A percentile compares a stretch with the other conserved stretches of the same genome.
These are phyloP conservation scores for Reutealis trisperma DNA, from an alignment of 345 rosid species.

Conservation along the genomic window DNA sequence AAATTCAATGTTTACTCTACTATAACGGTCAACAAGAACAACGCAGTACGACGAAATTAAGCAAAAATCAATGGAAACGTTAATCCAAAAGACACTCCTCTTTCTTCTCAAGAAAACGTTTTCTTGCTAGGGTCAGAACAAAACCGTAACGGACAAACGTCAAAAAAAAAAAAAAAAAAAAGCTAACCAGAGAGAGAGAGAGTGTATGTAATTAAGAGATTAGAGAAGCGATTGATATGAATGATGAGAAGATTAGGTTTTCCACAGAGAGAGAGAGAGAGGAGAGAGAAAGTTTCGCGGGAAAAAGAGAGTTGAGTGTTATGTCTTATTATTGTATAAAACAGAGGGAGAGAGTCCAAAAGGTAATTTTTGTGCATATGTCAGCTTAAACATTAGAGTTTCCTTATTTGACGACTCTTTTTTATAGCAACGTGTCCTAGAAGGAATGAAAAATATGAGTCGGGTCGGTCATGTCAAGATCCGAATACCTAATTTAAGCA, in stretches of 20 bases:
- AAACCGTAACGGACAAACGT: not conserved
- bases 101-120: not conserved
- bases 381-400: not conserved
- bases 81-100: not conserved
- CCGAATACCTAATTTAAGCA: too few relatives aligned
- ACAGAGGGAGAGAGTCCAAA: not conserved
- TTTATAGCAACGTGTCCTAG: not conserved
- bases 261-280: not conserved
- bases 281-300: slow-evolving; percentile 5
- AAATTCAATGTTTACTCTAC: too few relatives aligned
- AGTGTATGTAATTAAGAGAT: not conserved
- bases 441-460: too few relatives aligned
- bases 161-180: not conserved
- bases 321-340: too few relatives aligned
- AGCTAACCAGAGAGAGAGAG: not conserved
- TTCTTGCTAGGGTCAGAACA: not conserved
- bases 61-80: slow-evolving; percentile 13
- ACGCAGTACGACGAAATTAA: not conserved
- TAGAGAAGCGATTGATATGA: not conserved
- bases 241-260: not conserved
- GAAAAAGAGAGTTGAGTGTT: not conserved
- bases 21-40: not conserved
- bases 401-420: not conserved
- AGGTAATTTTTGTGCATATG: not conserved
- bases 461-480: too few relatives aligned